Evolutionary conservation across 163 green algal species (phyloP), one percentile per base, ranked within the genome.

Genomic region (Scenedesmus sp.): DNA sequence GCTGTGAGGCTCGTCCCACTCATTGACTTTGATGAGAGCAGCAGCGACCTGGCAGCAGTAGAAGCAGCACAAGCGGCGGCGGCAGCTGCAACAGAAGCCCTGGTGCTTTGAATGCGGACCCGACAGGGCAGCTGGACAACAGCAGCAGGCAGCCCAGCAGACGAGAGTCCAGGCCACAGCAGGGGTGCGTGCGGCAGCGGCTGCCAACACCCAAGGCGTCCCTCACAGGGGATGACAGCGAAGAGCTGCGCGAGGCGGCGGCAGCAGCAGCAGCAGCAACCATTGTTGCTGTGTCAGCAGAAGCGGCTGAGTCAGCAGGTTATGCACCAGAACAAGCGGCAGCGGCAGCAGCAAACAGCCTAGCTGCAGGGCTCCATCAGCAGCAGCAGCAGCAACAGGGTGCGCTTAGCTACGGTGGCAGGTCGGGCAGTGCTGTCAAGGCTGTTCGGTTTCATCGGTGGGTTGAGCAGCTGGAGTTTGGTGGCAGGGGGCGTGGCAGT

Each of bases 381-480:
- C 35, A 37, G 3, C 76, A 56, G 43, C 40, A 35, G 43, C 78
- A 16, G 40, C 4, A 61, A 56, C 9, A 30, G 6, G 18, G 44
- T 33, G n/a, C 30, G 7, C 7, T 22, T 44, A 16, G 22, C 30
- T 37, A 44, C 44, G 10, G 81, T 30, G 13, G 0, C n/a, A 49
- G 44, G n/a, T 30, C 81, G 3, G 4, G 81, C 46, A 46, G 30
- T 40, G 12, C 81, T 44, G 81, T 35, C 80, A 86, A 40, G 42
- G n/a, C 49, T 65, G 85, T 90, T 26, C 46, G 70, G 0, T 90
- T 90, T 40, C 37, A 13, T 35, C 70, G 85, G 37, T 90, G 68
- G 68, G 85, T 59, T 0, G 70, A 90, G 70, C 72, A 90, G 43
- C 70, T 90, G 26, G 85, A 90, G 85, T 90, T 85, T 73, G 85